Conservation (phyloP, 163 green algal genomes). For the Volvox carteri region DNA sequence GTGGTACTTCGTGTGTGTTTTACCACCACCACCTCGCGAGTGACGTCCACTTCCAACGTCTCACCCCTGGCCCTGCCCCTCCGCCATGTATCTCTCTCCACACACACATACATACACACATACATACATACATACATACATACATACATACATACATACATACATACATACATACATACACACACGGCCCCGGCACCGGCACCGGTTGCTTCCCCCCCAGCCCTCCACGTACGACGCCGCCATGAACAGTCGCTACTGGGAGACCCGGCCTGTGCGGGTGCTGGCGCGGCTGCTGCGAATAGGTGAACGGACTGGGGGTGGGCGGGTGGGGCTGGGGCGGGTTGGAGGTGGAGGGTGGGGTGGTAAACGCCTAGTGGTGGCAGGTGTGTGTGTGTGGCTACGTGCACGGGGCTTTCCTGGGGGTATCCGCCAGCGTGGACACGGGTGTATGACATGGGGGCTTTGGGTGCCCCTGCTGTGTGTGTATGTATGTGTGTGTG, state of each 20-base stretch:
- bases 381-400: not conserved
- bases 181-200: too few species aligned
- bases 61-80: too few species aligned
- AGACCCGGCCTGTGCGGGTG: slow-evolving; percentile 69
- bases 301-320: not conserved
- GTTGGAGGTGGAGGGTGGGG: not conserved
- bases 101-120: too few species aligned
- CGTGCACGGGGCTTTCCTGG: too few species aligned
- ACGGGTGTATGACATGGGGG: too few species aligned
- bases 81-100: too few species aligned
- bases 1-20: too few species aligned
- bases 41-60: too few species aligned
- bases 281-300: slow-evolving; percentile 65
- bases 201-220: too few species aligned
- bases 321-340: not conserved
- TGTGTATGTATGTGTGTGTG: not conserved
- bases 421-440: too few species aligned
- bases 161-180: not conserved
- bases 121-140: not conserved
- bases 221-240: slow-evolving; percentile 60
- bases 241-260: slow-evolving; percentile 69
- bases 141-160: not conserved
- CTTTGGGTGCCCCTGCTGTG: too few species aligned
- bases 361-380: not conserved
- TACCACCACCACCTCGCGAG: too few species aligned